Conservation (phyloP, 352 stramenopile genomes). For the Phytophthora vignae region DNA sequence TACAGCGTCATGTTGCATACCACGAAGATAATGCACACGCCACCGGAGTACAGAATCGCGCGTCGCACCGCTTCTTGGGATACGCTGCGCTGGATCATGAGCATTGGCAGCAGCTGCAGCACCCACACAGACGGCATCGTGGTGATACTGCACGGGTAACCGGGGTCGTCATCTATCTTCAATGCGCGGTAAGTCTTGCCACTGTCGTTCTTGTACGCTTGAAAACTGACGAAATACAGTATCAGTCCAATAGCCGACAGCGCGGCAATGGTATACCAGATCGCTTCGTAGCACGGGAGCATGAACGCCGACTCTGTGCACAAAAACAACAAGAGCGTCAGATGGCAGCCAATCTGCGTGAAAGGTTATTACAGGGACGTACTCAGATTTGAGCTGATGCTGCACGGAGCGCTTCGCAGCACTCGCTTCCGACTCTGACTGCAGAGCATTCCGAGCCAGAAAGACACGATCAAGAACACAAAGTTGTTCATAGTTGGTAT, state of each 20-base stretch:
- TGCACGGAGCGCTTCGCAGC: slow-evolving; percentile 60
- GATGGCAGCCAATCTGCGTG: background rate
- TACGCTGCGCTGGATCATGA: slow-evolving; percentile 88
- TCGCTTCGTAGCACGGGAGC: slow-evolving; percentile 86
- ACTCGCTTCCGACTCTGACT: slow-evolving; percentile 80
- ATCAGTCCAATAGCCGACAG: slow-evolving; percentile 61
- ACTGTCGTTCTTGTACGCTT: slow-evolving; percentile 35
- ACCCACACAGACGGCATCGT: slow-evolving; percentile 76
- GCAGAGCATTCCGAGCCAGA: slow-evolving; percentile 81
- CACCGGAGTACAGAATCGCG: slow-evolving; percentile 74
- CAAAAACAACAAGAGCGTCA: background rate
- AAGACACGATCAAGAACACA: slow-evolving; percentile 73
- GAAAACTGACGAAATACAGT: slow-evolving; percentile 64
- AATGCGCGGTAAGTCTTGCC: slow-evolving; percentile 24
- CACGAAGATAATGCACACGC: slow-evolving; percentile 61
- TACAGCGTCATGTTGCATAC: slow-evolving; percentile 71
- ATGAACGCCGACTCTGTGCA: slow-evolving; percentile 81
- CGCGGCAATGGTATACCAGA: slow-evolving; percentile 84
- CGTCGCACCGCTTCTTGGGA: slow-evolving; percentile 78
- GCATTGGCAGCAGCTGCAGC: slow-evolving; percentile 79
- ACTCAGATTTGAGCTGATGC: slow-evolving; percentile 81
- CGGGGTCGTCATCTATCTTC: slow-evolving; percentile 24
- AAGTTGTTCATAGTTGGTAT: slow-evolving; percentile 74
- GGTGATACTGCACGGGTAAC: slow-evolving; percentile 68
- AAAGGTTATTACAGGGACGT: slow-evolving; percentile 27